These are phyloP conservation scores for Uromyces viciae-fabae DNA, from an alignment of 1,284 basidiomycete genomes.

Conservation along the genomic window DNA sequence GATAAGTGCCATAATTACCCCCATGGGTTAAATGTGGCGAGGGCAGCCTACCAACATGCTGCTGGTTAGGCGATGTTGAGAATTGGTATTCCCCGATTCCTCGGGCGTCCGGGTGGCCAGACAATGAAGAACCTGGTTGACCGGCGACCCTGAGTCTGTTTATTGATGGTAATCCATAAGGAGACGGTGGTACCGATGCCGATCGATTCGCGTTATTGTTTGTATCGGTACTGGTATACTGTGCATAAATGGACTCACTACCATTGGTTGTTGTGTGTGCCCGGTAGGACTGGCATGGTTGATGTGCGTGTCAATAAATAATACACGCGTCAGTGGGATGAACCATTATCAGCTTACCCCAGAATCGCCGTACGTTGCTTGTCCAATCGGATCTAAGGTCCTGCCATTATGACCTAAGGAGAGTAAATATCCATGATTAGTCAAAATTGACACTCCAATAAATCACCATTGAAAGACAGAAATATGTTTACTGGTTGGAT, in stretches of 20 bases:
- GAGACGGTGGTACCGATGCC: slow-evolving; percentile 22
- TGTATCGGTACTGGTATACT: neutral
- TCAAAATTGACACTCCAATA: neutral
- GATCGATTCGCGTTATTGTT: slow-evolving; percentile 4
- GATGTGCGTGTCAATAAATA: neutral
- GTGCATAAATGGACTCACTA: slow-evolving; percentile 15
- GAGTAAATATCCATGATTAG: neutral
- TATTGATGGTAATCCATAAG: slow-evolving; percentile 34
- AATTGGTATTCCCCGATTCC: slow-evolving; percentile 12
- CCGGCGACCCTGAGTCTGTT: neutral
- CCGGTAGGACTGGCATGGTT: neutral
- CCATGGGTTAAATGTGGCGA: neutral
- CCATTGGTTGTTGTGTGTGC: neutral
- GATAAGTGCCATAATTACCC: slow-evolving; percentile 9
- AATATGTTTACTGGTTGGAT: slow-evolving; percentile 7
- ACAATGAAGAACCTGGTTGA: neutral
- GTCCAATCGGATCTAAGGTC: slow-evolving; percentile 8
- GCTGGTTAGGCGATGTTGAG: slow-evolving; percentile 9
- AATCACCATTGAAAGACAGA: neutral
- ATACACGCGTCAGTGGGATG: neutral
- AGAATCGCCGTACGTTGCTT: slow-evolving; percentile 23
- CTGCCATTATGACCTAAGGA: slow-evolving; percentile 1
- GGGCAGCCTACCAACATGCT: neutral
- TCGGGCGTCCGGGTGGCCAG: neutral
- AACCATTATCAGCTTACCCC: slow-evolving; percentile 11